Evolutionary conservation across 23 red algal species (phyloP).

Genomic region (Cyanidium caldarium): DNA sequence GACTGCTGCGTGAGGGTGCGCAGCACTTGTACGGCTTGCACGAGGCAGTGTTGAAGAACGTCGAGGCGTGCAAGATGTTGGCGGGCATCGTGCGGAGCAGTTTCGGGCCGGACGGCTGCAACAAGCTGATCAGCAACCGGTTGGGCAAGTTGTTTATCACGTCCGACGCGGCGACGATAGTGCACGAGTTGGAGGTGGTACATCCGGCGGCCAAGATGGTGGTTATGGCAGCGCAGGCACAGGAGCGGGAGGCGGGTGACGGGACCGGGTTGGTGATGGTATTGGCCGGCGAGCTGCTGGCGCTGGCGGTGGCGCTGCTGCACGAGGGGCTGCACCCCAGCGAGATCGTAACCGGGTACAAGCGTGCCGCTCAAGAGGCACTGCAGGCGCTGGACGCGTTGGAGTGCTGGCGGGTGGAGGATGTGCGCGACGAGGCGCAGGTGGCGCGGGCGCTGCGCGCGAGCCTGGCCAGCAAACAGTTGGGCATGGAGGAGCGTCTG

Average conservation of each 20-base stretch:
- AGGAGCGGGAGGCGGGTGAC: slow-evolving; percentile 87
- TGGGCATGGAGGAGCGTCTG: slow-evolving; percentile 48
- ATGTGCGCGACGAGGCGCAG: slow-evolving; percentile 16
- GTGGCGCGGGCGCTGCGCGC: slow-evolving; percentile 37
- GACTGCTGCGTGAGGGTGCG: slow-evolving; percentile 28
- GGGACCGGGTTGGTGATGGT: slow-evolving; percentile 78
- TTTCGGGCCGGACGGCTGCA: slow-evolving; percentile 76
- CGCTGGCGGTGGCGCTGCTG: slow-evolving; percentile 64
- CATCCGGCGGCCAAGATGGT: slow-evolving; percentile 93
- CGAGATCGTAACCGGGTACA: slow-evolving; percentile 84
- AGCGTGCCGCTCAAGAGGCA: slow-evolving; percentile 35
- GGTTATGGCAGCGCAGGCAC: slow-evolving; percentile 77
- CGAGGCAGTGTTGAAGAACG: slow-evolving; percentile 80
- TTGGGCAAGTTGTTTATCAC: slow-evolving; percentile 88
- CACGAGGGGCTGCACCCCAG: slow-evolving; percentile 69
- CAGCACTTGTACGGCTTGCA: slow-evolving; percentile 79
- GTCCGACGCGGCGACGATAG: slow-evolving; percentile 93
- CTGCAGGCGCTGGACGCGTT: slow-evolving; percentile 41
- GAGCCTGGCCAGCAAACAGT: slow-evolving; percentile 70
- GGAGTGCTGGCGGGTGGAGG: slow-evolving; percentile 23
- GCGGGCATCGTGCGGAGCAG: slow-evolving; percentile 60
- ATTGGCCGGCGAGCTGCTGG: slow-evolving; percentile 68
- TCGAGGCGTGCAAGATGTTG: slow-evolving; percentile 90
- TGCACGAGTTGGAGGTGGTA: slow-evolving; percentile 91
- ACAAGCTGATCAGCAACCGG: slow-evolving; percentile 87